These are phyloP conservation scores for Nadsonia fulvescens DNA, from an alignment of 805 yeast genomes.

Conservation along the genomic window DNA sequence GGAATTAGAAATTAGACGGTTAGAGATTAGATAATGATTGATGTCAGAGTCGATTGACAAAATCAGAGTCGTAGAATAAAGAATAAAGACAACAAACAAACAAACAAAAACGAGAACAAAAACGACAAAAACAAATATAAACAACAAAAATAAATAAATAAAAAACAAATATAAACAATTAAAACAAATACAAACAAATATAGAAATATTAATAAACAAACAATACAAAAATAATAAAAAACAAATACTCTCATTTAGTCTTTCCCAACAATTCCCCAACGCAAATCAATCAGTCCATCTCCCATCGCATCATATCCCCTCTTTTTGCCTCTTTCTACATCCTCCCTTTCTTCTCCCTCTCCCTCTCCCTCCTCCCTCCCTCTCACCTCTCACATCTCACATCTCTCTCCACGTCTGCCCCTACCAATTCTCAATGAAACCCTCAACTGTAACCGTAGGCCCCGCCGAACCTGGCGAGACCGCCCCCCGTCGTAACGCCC, in stretches of 20 bases:
- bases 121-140: neutral
- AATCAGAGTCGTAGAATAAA: slow-evolving; percentile 3
- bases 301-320: neutral
- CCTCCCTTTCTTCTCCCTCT: slow-evolving; percentile 2
- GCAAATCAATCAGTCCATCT: neutral
- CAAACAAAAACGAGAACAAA: neutral
- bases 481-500: slow-evolving; percentile 19
- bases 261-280: neutral
- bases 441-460: slow-evolving; percentile 18
- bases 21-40: no score
- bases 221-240: no score
- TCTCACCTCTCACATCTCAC: neutral
- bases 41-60: no score
- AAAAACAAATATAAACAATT: neutral
- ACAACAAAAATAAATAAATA: neutral
- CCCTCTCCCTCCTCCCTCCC: slow-evolving; percentile 2
- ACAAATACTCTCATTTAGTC: neutral
- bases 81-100: neutral
- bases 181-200: neutral
- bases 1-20: no score
- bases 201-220: no score
- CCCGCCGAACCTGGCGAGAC: slow-evolving; percentile 19
- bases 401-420: slow-evolving; percentile 3
- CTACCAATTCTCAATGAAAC: slow-evolving; percentile 5
- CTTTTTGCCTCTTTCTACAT: slow-evolving; percentile 1